Evolutionary conservation across 2,329 filamentous ascomycete species (phyloP).

Genomic region (Ophiostoma novo-ulmi): DNA sequence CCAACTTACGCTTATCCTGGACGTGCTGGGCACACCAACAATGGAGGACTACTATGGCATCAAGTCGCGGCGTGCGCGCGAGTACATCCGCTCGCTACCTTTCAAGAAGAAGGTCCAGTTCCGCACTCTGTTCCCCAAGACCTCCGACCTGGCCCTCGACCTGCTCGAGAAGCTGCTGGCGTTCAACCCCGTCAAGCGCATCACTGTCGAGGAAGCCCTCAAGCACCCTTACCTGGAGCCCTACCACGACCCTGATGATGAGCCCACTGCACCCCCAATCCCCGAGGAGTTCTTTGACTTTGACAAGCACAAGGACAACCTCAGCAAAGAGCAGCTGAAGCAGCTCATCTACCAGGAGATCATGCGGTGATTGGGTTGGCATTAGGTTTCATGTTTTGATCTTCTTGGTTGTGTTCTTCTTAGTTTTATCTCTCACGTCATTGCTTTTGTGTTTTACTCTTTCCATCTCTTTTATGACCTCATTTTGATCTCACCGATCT

Average conservation of each 20-base stretch:
- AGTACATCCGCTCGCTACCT: conserved; percentile 95
- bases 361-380: conserved; percentile 49
- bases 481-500: not conserved
- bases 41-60: conserved; percentile 99
- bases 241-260: conserved; percentile 97
- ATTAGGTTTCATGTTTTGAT: not conserved
- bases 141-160: conserved; percentile 92
- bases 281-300: conserved; percentile 99
- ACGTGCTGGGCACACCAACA: conserved; percentile 93
- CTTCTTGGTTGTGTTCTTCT: not conserved
- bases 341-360: conserved; percentile 97
- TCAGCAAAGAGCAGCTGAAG: conserved; percentile 98
- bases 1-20: conserved; percentile 92
- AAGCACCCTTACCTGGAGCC: conserved; percentile 98
- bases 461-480: conserved; percentile 2
- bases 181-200: conserved; percentile 98
- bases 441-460: not conserved
- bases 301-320: conserved; percentile 98
- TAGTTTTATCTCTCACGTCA: not conserved
- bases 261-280: conserved; percentile 93
- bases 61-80: conserved; percentile 92
- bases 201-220: conserved; percentile 93
- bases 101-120: conserved; percentile 99
- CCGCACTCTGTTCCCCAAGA: conserved; percentile 96
- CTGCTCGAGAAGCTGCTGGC: conserved; percentile 91